phyloP scores from a whole-genome alignment of 1,139 yeast genomes.

The Diutina rugosa region DNA sequence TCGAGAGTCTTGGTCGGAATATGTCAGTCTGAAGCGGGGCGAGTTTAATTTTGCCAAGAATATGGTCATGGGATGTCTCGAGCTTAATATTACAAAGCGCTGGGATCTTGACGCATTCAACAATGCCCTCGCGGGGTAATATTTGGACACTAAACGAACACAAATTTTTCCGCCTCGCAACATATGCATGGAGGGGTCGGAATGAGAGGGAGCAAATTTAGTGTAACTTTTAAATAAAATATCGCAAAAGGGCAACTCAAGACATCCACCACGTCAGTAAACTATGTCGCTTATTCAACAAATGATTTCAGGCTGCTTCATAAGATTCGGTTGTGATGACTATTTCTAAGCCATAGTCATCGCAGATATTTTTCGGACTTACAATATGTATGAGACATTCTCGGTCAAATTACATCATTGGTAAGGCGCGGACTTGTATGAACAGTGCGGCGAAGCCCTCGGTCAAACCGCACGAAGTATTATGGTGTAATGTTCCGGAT shows the following conservation, averaged over 20 bases:
- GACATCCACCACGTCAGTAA: too few species aligned
- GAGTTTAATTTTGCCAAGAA: conserved; percentile 23
- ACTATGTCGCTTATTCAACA: too few species aligned
- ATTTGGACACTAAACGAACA: neutral
- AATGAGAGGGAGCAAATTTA: neutral
- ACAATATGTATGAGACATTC: neutral
- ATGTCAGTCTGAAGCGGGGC: conserved; percentile 12
- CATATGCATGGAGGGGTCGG: neutral
- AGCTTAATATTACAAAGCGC: conserved; percentile 35
- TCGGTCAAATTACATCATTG: neutral
- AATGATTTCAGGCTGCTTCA: too few species aligned
- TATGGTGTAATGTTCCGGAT: neutral
- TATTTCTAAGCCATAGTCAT: neutral
- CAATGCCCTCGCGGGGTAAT: neutral
- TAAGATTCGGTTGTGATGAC: neutral
- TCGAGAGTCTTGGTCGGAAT: conserved; percentile 7
- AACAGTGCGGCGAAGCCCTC: neutral
- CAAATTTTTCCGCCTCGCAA: neutral
- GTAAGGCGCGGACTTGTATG: neutral
- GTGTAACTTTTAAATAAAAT: too few species aligned
- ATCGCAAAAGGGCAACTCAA: too few species aligned
- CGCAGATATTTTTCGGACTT: neutral
- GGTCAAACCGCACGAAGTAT: neutral
- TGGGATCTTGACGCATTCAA: conserved; percentile 22
- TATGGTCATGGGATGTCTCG: conserved; percentile 44